Base-by-base conservation (phyloP, 2,329 filamentous ascomycete species). In the Neofusicoccum sp. region DNA sequence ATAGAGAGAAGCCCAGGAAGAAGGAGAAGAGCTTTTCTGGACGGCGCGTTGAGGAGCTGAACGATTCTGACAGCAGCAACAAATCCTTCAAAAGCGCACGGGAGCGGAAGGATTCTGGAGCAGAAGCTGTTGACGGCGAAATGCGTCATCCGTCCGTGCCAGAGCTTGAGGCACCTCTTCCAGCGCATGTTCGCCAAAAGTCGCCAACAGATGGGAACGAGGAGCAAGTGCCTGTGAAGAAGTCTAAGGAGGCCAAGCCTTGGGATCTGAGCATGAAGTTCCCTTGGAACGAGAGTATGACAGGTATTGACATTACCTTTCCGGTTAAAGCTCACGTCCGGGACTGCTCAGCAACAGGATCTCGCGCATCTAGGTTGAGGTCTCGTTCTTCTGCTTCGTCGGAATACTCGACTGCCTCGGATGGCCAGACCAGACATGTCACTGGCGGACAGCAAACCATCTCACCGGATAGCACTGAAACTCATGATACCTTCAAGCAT, bases 101-200 rank as follows among this genome's bases (percentile, higher is more conserved):
- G 33, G 49, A 61, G 14, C 41, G 59, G 4, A 56, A 61, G 26
- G 16, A 47, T 26, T 61, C 59, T 6, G 28, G 12, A 8, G 43
- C 41, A n/a, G 20, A 24, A 26, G n/a, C 41, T 1, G 24, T 16
- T 12, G 48, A 60, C 20, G 16, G 24, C 40, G 49, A 51, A n/a
- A 48, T 41, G 9, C 31, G 38, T 28, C 30, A 57, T 26, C 49
- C 60, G n/a, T 64, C 64, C 40, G 31, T 66, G 44, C 54, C 63
- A 36, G 66, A 71, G 62, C 66, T 73, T 24, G 65, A 71, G 51
- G 64, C 65, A 28, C 70, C 67, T 12, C 65, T 68, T 20, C 67
- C 69, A 31, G 62, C 63, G 53, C 38, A 66, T 30, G 51, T 70
- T 12, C 71, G 69, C 28, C 26, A 24, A 12, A 43, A 43, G 28